phyloP scores from a whole-genome alignment of 257 asterid genomes.

The Henckelia pumila region DNA sequence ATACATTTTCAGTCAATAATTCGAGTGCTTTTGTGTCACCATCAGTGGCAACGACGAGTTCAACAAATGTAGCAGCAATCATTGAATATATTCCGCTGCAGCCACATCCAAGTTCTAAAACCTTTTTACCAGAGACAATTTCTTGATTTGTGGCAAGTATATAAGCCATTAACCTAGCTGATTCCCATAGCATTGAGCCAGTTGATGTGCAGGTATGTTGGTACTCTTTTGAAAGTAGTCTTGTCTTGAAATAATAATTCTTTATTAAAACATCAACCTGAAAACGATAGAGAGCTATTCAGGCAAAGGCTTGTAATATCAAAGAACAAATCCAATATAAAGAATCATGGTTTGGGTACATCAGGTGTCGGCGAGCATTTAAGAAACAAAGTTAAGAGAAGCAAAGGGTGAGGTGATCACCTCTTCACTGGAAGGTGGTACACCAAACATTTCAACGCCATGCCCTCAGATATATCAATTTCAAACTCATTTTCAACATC shows the following conservation, averaged over 20 bases:
- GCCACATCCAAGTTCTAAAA: slow-evolving; percentile 87
- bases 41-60: slow-evolving; percentile 80
- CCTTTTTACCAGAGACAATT: slow-evolving; percentile 59
- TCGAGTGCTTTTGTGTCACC: slow-evolving; percentile 77
- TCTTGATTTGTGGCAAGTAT: slow-evolving; percentile 61
- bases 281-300: slow-evolving; percentile 8
- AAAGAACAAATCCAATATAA: neutral
- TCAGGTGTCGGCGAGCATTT: neutral
- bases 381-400: neutral
- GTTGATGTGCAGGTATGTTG: slow-evolving; percentile 95
- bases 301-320: neutral
- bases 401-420: slow-evolving; percentile 31
- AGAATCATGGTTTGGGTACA: neutral
- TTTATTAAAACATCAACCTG: slow-evolving; percentile 52
- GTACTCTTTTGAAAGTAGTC: slow-evolving; percentile 65
- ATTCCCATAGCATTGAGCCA: slow-evolving; percentile 97
- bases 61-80: slow-evolving; percentile 66
- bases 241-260: slow-evolving; percentile 65
- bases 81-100: slow-evolving; percentile 85
- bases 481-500: slow-evolving; percentile 38
- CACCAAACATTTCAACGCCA: slow-evolving; percentile 73
- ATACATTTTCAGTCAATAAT: slow-evolving; percentile 55
- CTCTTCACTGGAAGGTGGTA: slow-evolving; percentile 62
- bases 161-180: slow-evolving; percentile 82
- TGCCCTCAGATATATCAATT: slow-evolving; percentile 74